Evolutionary conservation across 176 grass and related monocot species (phyloP).

Genomic region (Pontederia crassipes): DNA sequence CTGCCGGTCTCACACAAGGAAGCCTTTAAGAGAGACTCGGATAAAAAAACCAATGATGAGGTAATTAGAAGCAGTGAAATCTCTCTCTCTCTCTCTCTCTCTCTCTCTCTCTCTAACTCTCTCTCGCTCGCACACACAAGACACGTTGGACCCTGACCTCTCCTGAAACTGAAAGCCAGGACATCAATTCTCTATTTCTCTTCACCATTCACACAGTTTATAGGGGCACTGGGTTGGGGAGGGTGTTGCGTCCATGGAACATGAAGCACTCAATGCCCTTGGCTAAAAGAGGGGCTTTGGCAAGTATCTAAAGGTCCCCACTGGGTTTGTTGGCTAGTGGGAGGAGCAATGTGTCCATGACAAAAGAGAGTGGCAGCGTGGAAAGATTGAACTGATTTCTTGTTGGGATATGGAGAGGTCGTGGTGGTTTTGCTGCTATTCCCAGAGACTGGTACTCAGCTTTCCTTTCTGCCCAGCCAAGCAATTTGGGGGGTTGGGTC

Average conservation of each 20-base stretch:
- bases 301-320: constrained; percentile 18
- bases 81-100: too few relatives aligned
- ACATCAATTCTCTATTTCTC: not conserved
- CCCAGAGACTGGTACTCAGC: too few relatives aligned
- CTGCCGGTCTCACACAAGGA: too few relatives aligned
- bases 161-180: not conserved
- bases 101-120: too few relatives aligned
- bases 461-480: too few relatives aligned
- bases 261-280: not conserved
- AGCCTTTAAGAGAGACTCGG: too few relatives aligned
- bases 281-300: not conserved
- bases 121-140: too few relatives aligned
- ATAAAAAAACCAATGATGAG: too few relatives aligned
- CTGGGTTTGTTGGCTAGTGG: constrained; percentile 44
- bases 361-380: constrained; percentile 1
- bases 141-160: too few relatives aligned
- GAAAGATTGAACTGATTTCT: constrained; percentile 32
- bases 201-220: not conserved
- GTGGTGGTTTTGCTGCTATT: not conserved
- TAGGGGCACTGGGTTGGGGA: not conserved
- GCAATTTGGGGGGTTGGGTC: too few relatives aligned
- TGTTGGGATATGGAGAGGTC: constrained; percentile 9
- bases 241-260: not conserved
- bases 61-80: too few relatives aligned
- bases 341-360: constrained; percentile 16